phyloP scores from a whole-genome alignment of 805 yeast species.

The Torulaspora indica region DNA sequence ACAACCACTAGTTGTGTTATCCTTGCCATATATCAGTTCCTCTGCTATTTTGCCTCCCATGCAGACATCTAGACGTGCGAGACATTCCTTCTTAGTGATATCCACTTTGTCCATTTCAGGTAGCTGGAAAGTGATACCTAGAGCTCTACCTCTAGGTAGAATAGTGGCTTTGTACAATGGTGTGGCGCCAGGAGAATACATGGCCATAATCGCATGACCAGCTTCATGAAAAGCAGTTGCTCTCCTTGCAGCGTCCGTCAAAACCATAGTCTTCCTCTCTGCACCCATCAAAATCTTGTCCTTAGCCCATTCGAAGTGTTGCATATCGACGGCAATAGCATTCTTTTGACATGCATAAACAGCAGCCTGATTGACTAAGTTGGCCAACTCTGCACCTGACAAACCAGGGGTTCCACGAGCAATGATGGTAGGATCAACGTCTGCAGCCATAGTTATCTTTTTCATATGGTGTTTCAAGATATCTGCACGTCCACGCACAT shows the following conservation, averaged over 20 bases:
- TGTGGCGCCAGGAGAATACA: constrained; percentile 90
- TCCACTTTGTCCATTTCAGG: constrained; percentile 98
- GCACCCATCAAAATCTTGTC: constrained; percentile 98
- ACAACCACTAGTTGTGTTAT: constrained; percentile 93
- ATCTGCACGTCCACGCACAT: constrained; percentile 94
- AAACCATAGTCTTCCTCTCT: constrained; percentile 94
- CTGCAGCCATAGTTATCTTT: constrained; percentile 77
- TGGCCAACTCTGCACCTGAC: constrained; percentile 96
- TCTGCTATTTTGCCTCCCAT: constrained; percentile 99
- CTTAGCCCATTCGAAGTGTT: constrained; percentile 97
- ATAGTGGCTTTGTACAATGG: constrained; percentile 95
- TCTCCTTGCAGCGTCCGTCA: constrained; percentile 88
- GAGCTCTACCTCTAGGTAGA: constrained; percentile 92
- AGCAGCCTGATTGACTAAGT: constrained; percentile 96
- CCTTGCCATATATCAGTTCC: constrained; percentile 84
- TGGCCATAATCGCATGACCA: constrained; percentile 97
- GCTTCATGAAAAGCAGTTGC: constrained; percentile 99
- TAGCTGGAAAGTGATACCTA: constrained; percentile 94
- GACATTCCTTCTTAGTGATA: constrained; percentile 81
- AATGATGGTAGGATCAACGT: constrained; percentile 81
- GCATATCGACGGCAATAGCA: constrained; percentile 85
- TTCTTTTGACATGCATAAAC: constrained; percentile 90
- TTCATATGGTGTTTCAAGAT: constrained; percentile 87
- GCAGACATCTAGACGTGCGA: constrained; percentile 90
- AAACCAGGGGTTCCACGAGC: constrained; percentile 98